A percentile compares a stretch with the other conserved stretches of the same genome.
Evolutionary conservation across 1,284 basidiomycete species (phyloP).

Genomic region (Pyrrhoderma noxium): DNA sequence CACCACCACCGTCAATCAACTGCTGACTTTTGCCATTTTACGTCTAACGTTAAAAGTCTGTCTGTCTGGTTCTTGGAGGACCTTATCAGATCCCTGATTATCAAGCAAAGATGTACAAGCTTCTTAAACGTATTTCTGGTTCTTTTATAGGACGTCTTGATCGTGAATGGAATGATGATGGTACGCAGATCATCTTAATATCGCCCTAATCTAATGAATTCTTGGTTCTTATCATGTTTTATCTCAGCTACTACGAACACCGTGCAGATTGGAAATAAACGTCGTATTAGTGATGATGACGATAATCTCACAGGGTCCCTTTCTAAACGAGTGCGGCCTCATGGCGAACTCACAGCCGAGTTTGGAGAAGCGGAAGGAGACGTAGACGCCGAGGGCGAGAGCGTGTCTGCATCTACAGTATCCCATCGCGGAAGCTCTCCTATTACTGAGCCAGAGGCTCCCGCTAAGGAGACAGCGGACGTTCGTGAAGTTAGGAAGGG

Average conservation of each 20-base stretch:
- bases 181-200: conserved; percentile 34
- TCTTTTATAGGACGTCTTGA: conserved; percentile 65
- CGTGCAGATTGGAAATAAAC: conserved; percentile 58
- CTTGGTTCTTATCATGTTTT: conserved; percentile 2
- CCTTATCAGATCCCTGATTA: too few species aligned
- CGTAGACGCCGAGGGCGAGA: conserved; percentile 17
- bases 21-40: too few species aligned
- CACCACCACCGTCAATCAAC: too few species aligned
- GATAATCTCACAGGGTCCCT: conserved; percentile 31
- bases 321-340: conserved; percentile 38
- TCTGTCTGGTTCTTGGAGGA: too few species aligned
- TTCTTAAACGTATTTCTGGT: conserved; percentile 62
- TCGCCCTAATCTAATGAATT: too few species aligned
- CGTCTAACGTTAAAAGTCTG: too few species aligned
- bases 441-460: conserved; percentile 18
- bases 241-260: conserved; percentile 62
- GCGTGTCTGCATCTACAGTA: conserved; percentile 15
- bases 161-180: conserved; percentile 67
- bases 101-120: conserved; percentile 46
- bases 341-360: conserved; percentile 20
- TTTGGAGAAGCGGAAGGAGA: conserved; percentile 5
- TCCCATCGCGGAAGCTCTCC: conserved; percentile 17
- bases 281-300: conserved; percentile 47
- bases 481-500: conserved; percentile 64
- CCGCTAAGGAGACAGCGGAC: conserved; percentile 34